Percentiles rank a stretch among this genome's conserved stretches.
phyloP scores from a whole-genome alignment of 2,329 filamentous ascomycete genomes.

The Coniochaeta sp. region DNA sequence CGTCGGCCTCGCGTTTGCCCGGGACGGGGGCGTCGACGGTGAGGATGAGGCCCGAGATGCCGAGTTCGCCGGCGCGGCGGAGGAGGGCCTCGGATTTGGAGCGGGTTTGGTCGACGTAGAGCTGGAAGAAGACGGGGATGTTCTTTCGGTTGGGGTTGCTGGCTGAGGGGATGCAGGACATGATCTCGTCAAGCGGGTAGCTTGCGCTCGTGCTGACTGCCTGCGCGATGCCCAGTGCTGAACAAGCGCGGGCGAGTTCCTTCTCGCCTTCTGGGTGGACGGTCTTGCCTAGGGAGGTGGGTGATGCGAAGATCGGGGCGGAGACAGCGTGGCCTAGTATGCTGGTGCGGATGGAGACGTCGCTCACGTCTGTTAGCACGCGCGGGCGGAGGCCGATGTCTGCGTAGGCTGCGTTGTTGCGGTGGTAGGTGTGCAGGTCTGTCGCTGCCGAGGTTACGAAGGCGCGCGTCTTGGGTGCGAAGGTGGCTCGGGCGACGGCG shows the following conservation, averaged over 20 bases:
- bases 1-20: conserved; percentile 43
- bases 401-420: conserved; percentile 48
- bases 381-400: conserved; percentile 53
- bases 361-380: conserved; percentile 46
- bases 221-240: conserved; percentile 45
- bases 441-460: conserved; percentile 63
- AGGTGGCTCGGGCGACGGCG: conserved; percentile 42
- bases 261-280: conserved; percentile 60
- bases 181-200: conserved; percentile 48
- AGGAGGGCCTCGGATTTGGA: conserved; percentile 43
- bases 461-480: conserved; percentile 60
- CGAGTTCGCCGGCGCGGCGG: conserved; percentile 33
- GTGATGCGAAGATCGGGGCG: conserved; percentile 56
- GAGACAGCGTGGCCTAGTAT: conserved; percentile 47
- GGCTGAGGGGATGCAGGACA: conserved; percentile 25
- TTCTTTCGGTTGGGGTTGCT: too few relatives aligned
- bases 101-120: conserved; percentile 54
- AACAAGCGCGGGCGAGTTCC: conserved; percentile 46
- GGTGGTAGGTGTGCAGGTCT: conserved; percentile 47
- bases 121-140: conserved; percentile 45
- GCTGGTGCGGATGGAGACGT: conserved; percentile 39
- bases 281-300: conserved; percentile 56
- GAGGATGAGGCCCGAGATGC: conserved; percentile 47
- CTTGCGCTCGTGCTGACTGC: conserved; percentile 56
- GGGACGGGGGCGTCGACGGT: conserved; percentile 52